Percentiles rank a stretch among this genome's conserved stretches.
Evolutionary conservation across 2,329 filamentous ascomycete genomes (phyloP).

Genomic region (Chaetomiaceae sp.): DNA sequence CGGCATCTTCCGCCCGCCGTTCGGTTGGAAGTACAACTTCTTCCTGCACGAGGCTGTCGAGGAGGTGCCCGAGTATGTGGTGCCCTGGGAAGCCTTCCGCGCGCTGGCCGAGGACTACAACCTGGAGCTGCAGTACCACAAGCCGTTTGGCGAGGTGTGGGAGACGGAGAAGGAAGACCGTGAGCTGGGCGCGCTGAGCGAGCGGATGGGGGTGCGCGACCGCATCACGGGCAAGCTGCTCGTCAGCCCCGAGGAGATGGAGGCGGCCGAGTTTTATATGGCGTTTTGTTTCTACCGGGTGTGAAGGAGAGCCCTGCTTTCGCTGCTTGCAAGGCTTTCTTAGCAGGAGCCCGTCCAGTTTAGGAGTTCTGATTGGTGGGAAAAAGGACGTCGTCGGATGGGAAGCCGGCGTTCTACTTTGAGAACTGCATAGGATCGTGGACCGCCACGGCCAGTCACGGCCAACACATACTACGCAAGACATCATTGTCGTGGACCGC

Average conservation of each 20-base stretch:
- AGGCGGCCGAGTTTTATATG: conserved; percentile 86
- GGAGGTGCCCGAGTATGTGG: conserved; percentile 93
- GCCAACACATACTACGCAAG: too few species aligned
- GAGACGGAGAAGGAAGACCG: conserved; percentile 82
- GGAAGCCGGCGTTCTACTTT: too few species aligned
- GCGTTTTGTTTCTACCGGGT: conserved; percentile 98
- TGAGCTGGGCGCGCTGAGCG: conserved; percentile 76
- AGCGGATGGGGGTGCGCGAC: conserved; percentile 90
- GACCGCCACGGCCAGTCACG: too few species aligned
- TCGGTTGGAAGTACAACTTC: conserved; percentile 97
- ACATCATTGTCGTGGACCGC: too few species aligned
- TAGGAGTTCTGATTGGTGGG: too few species aligned
- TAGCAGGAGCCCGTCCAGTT: too few species aligned
- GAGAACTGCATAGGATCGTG: too few species aligned
- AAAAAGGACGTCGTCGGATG: too few species aligned
- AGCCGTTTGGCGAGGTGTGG: conserved; percentile 88
- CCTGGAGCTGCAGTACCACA: conserved; percentile 89
- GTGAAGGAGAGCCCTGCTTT: conserved; percentile 14
- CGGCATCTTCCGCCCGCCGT: conserved; percentile 88
- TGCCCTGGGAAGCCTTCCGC: conserved; percentile 96
- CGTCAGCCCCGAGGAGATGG: conserved; percentile 82
- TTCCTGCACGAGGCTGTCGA: conserved; percentile 95
- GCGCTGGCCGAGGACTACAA: conserved; percentile 95
- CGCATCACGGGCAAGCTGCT: conserved; percentile 61
- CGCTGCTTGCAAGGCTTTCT: too few species aligned